Percentiles rank a stretch among this genome's conserved stretches.
phyloP scores from a whole-genome alignment of 2,329 filamentous ascomycete species.

The Sarocladiaceae sp. region DNA sequence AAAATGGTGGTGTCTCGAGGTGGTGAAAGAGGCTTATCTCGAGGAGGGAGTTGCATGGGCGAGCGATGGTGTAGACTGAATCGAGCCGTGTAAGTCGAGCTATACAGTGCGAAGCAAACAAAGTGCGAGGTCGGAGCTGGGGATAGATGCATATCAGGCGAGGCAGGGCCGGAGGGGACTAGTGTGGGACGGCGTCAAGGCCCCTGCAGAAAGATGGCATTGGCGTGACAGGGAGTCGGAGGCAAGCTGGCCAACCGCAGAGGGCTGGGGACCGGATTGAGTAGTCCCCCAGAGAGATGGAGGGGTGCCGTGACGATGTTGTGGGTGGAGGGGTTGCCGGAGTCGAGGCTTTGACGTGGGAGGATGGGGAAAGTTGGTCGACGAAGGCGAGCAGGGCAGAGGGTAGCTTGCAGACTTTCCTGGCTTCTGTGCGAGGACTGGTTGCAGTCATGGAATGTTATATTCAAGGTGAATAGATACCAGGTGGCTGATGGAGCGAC shows the following conservation, averaged over 20 bases:
- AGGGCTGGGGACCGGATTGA: conserved; percentile 7
- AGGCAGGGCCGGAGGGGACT: too few relatives aligned
- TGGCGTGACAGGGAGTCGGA: conserved; percentile 7
- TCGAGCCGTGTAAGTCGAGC: conserved; percentile 8
- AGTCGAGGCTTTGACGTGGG: too few relatives aligned
- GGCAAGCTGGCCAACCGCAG: conserved; percentile 8
- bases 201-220: conserved; percentile 11
- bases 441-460: too few relatives aligned
- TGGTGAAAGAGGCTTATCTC: conserved; percentile 5
- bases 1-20: conserved; percentile 7
- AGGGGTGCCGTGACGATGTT: neutral
- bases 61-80: conserved; percentile 8
- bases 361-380: too few relatives aligned
- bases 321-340: neutral
- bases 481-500: too few relatives aligned
- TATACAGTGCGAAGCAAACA: conserved; percentile 7
- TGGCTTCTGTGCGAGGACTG: too few relatives aligned
- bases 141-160: conserved; percentile 6
- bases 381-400: too few relatives aligned
- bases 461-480: too few relatives aligned
- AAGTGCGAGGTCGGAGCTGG: neutral
- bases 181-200: neutral
- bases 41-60: conserved; percentile 1
- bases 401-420: too few relatives aligned
- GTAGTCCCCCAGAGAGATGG: conserved; percentile 10